Evolutionary conservation across 257 asterid genomes (phyloP), one percentile per base, ranked within the genome.

Genomic region (Solanum medicagineum): DNA sequence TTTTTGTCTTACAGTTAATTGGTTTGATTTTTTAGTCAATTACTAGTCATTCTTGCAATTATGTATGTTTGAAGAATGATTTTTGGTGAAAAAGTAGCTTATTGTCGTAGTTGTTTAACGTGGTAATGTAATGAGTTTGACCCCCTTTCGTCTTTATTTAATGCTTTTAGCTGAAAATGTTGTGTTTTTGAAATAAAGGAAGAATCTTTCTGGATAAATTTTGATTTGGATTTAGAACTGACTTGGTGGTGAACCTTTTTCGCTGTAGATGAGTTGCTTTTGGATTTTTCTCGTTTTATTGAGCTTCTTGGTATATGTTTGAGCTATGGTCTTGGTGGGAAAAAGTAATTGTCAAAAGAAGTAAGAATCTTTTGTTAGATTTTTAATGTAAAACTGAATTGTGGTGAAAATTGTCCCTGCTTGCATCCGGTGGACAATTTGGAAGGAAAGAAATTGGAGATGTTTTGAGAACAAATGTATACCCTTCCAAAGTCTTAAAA

Each of bases 1-100:
- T 44, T 49, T 73, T 56, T 24, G 44, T 81, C 9, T 87, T 26
- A 62, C 63, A 40, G 51, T 42, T 84, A 62, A 3, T 51, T 45
- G 4, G 42, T 80, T 81, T 20, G 36, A 8, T n/a, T 36, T 49
- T 75, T 79, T 49, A 6, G 22, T 19, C 71, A 45, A 3, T 29
- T 29, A 68, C 55, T 26, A 24, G 17, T 57, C 4, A 73, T 59
- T 42, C 15, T 44, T 59, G 26, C 19, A 62, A 11, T 36, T 53
- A 55, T 63, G 17, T 86, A 44, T 80, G 20, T 54, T 19, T 74
- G 32, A 83, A 65, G 80, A 1, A 11, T 42, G 75, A 65, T 0
- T 11, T 47, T 74, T 95, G 95, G 91, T 92, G 85, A 92, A 87
- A 89, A 95, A 92, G 20, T 20, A 44, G 56, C 10, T 45, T 44